These are phyloP conservation scores for Sordaria brevicollis DNA, from an alignment of 495 filamentous ascomycete genomes.

Conservation along the genomic window DNA sequence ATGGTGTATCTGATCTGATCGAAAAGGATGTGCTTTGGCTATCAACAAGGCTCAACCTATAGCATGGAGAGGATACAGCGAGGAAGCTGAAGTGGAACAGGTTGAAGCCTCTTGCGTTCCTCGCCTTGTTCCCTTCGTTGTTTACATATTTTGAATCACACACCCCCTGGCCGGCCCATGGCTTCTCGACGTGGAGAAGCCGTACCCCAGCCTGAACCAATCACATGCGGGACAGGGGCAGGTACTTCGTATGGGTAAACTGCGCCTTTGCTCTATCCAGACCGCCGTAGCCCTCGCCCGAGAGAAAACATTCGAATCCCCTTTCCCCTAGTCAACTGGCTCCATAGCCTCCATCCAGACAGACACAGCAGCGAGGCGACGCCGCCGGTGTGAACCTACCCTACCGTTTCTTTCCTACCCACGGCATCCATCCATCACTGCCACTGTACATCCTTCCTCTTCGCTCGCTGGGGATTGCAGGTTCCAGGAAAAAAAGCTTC, in stretches of 20 bases:
- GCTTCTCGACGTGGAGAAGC: constrained; percentile 10
- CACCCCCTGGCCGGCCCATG: constrained; percentile 7
- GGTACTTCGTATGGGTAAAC: neutral
- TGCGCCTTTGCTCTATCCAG: neutral
- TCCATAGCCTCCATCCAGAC: constrained; percentile 1
- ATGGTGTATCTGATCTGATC: neutral
- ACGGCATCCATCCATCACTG: neutral
- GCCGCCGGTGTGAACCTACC: constrained; percentile 6
- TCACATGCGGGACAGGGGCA: constrained; percentile 17
- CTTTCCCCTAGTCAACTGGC: constrained; percentile 9
- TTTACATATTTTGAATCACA: constrained; percentile 17
- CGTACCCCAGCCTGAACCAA: constrained; percentile 7
- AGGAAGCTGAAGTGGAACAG: neutral
- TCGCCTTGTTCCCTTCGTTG: constrained; percentile 16
- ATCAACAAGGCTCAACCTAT: neutral
- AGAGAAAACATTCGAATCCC: constrained; percentile 19
- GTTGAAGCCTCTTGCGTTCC: constrained; percentile 10
- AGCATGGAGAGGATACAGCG: neutral
- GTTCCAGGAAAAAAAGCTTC: constrained; percentile 3
- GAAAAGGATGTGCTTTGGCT: neutral
- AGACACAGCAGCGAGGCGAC: constrained; percentile 5
- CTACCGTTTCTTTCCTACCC: constrained; percentile 6
- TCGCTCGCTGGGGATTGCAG: constrained; percentile 4
- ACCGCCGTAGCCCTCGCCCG: constrained; percentile 14
- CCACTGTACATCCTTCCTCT: neutral